These are phyloP conservation scores for Saitozyma podzolica DNA, from an alignment of 768 basidiomycete species.

Conservation along the genomic window DNA sequence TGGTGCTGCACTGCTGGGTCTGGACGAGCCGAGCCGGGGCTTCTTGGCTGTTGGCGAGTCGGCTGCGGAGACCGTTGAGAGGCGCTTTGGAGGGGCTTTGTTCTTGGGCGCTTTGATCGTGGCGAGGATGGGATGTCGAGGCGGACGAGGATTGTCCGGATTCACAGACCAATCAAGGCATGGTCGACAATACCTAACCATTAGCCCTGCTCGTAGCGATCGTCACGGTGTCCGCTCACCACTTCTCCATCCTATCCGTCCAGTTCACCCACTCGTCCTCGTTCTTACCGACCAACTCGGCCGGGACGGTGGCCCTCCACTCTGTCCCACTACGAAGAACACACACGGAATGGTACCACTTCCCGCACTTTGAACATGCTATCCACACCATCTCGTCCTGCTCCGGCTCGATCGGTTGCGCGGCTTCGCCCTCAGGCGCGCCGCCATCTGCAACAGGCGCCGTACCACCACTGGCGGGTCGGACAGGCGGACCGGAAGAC, in stretches of 20 bases:
- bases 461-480: too few relatives aligned
- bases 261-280: slow-evolving; percentile 38
- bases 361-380: slow-evolving; percentile 40
- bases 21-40: slow-evolving; percentile 4
- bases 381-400: slow-evolving; percentile 32
- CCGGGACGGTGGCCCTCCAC: slow-evolving; percentile 23
- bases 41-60: slow-evolving; percentile 4
- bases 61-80: slow-evolving; percentile 3
- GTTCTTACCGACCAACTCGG: slow-evolving; percentile 14
- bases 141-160: slow-evolving; percentile 29
- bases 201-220: neutral
- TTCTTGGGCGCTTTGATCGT: slow-evolving; percentile 25
- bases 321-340: slow-evolving; percentile 23
- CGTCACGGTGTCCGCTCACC: slow-evolving; percentile 17
- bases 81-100: slow-evolving; percentile 7
- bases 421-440: too few relatives aligned
- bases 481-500: too few relatives aligned
- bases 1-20: slow-evolving; percentile 2
- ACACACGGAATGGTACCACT: slow-evolving; percentile 48
- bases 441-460: too few relatives aligned
- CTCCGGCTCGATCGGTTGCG: too few relatives aligned
- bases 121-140: slow-evolving; percentile 30
- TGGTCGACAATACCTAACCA: slow-evolving; percentile 32
- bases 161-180: slow-evolving; percentile 24
- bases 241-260: slow-evolving; percentile 37